Conservation (phyloP, 2,329 filamentous ascomycete genomes). For the Byssochlamys sp. region DNA sequence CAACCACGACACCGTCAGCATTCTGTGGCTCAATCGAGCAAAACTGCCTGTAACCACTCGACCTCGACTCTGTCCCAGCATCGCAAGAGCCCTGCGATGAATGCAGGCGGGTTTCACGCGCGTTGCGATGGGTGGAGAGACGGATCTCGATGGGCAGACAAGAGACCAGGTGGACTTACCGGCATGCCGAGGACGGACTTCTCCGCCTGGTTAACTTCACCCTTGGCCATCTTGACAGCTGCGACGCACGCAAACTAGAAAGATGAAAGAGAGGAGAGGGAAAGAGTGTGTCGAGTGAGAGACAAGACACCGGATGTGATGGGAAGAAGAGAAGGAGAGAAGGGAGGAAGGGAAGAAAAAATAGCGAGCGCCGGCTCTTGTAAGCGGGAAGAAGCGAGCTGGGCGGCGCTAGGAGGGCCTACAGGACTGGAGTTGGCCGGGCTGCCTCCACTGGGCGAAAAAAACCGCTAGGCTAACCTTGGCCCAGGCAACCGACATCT, state of each 20-base stretch:
- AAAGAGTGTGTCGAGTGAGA: conserved; percentile 26
- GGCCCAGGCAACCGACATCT: conserved; percentile 28
- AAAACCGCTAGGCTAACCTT: conserved; percentile 12
- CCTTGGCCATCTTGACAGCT: conserved; percentile 38
- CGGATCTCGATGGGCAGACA: conserved; percentile 9
- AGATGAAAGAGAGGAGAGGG: conserved; percentile 29
- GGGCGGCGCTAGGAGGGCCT: conserved; percentile 13
- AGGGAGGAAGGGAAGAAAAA: conserved; percentile 31
- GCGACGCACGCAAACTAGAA: conserved; percentile 20
- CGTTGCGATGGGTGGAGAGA: conserved; percentile 1
- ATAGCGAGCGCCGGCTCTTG: conserved; percentile 25
- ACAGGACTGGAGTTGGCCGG: conserved; percentile 4
- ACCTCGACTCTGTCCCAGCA: not conserved
- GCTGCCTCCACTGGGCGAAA: conserved; percentile 3
- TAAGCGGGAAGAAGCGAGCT: conserved; percentile 28
- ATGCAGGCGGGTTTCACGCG: not conserved
- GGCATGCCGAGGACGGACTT: conserved; percentile 48
- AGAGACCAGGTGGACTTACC: conserved; percentile 27
- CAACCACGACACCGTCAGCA: conserved; percentile 22
- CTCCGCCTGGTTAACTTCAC: conserved; percentile 41
- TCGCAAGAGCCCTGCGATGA: not conserved
- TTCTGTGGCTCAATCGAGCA: conserved; percentile 2
- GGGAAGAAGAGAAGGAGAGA: conserved; percentile 37
- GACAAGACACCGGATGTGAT: conserved; percentile 26
- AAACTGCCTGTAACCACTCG: conserved; percentile 1